Base-by-base conservation (phyloP, 2,329 filamentous ascomycete species). In the Aspergillus calidoustus region DNA sequence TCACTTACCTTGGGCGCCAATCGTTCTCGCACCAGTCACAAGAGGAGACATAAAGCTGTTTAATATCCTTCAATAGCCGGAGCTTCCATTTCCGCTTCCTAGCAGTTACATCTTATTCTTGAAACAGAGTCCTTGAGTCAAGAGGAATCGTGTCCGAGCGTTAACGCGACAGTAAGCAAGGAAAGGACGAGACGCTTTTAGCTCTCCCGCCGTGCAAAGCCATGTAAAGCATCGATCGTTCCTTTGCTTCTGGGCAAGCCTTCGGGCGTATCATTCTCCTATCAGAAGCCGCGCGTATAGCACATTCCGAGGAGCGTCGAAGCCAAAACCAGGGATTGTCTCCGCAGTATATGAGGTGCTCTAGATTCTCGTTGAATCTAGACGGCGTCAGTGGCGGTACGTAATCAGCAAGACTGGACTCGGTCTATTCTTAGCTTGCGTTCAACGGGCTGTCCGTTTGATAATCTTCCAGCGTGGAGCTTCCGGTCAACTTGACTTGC, bases 161-260 rank as follows among this genome's bases (percentile, higher is more conserved):
- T 6, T 55, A 41, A 15, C 34, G 11, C 41, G 19, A 55, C 1
- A 28, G 54, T 48, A 41, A 57, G 54, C 34, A 51, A 50, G 30
- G 28, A 28, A 43, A 23, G 13, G 5, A 23, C 54, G 34, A 38
- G 54, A 31, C 46, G 46, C 34, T 23, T 3, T 44, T 57, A 51
- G 47, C 46, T 43, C 38, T 43, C 46, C 31, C 34, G 31, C 46
- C 23, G 23, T 44, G 31, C 46, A 50, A 44, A 57, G 54, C 54
- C 54, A 57, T 47, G n/a, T 19, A 41, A 30, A 57, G 31, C 19
- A 57, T 57, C 46, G 31, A 57, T 50, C 44, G 13, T 30, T 56
- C 30, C 44, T 56, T 56, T 23, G 52, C 19, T 49, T 49, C 15
- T 57, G 7, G 46, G 54, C 54, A 57, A 28, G 31, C 22, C 15